Conservation (phyloP, 495 filamentous ascomycete genomes). For the Hypoxylon fuscum region DNA sequence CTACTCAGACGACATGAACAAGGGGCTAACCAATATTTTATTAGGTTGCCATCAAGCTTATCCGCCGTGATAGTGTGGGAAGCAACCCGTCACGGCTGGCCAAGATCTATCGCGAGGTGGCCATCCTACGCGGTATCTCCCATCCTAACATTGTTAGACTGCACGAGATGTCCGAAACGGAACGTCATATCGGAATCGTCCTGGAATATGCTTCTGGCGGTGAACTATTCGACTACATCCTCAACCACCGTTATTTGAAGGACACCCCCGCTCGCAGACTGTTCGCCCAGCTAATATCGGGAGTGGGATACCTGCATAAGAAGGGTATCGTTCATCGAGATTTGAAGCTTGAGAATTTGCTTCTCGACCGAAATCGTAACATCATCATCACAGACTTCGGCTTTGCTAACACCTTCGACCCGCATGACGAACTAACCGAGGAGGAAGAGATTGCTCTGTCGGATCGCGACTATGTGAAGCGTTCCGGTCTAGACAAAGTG, state of each 20-base stretch:
- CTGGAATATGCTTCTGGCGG: conserved; percentile 98
- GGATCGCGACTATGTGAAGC: conserved; percentile 85
- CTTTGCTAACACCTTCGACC: conserved; percentile 97
- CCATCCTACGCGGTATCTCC: conserved; percentile 83
- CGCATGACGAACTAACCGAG: conserved; percentile 84
- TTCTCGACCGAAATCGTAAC: conserved; percentile 95
- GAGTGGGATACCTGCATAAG: conserved; percentile 97
- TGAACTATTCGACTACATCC: conserved; percentile 97
- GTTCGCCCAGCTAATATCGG: conserved; percentile 95
- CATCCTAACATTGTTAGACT: conserved; percentile 97
- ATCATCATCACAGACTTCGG: conserved; percentile 99
- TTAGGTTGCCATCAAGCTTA: conserved; percentile 98
- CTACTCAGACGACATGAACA: background rate
- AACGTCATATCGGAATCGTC: conserved; percentile 96
- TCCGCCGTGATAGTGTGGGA: conserved; percentile 86
- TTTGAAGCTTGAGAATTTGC: conserved; percentile 94
- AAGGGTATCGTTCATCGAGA: conserved; percentile 99
- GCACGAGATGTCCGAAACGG: conserved; percentile 98
- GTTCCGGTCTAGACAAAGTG: conserved; percentile 73
- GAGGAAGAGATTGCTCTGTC: conserved; percentile 89
- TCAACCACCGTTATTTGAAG: conserved; percentile 95
- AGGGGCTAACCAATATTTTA: conserved; percentile 18
- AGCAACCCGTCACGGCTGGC: conserved; percentile 86
- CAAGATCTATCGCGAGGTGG: conserved; percentile 97
- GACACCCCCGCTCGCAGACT: conserved; percentile 88